Evolutionary conservation across 2,329 filamentous ascomycete genomes (phyloP), one percentile per base, ranked within the genome.

Genomic region (Cladophialophora exuberans): DNA sequence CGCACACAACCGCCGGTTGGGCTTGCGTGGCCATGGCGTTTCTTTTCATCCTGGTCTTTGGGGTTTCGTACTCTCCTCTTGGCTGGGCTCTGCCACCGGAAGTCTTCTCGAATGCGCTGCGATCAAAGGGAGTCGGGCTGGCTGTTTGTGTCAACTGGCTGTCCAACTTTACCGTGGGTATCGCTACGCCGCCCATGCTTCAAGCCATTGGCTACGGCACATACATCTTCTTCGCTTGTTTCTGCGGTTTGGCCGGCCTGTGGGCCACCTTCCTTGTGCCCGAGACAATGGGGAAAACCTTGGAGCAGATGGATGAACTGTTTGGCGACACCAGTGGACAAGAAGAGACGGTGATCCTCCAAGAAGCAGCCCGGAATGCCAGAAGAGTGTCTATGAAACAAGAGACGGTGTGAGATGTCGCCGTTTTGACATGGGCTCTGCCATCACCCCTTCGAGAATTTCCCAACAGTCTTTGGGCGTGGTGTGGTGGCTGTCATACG

Each of bases 121-220:
- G 84, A 5, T 83, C 84, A 2, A 88, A 87, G 66, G 86, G 86
- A 28, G 83, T 86, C 0, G 84, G 84, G 1, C 72, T 87, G 2
- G 83, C 82, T 0, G 86, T 84, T 0, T 82, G 79, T 55, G 79
- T 79, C 4, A 86, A 84, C 69, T 89, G 86, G 77, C 69, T 85
- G 2, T 83, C 80, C 66, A 85, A 86, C 66, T 86, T 86, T 59
- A 79, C 84, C 46, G 82, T 85, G 22, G 73, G 86, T 30, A 78
- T 88, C 63, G 79, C 87, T 23, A 87, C 84, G 0, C 86, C 85
- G 0, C 78, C 84, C 1, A 77, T 88, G 30, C 80, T 88, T 18
- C 71, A 81, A 56, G 80, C 81, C 49, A 85, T 75, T 0, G 76
- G 75, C 1, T 79, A 71, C 60, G 78, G 77, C 3, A 67, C 72